Conservation (phyloP, 371 early-diverging fungal species). For the Mucor piriformis region DNA sequence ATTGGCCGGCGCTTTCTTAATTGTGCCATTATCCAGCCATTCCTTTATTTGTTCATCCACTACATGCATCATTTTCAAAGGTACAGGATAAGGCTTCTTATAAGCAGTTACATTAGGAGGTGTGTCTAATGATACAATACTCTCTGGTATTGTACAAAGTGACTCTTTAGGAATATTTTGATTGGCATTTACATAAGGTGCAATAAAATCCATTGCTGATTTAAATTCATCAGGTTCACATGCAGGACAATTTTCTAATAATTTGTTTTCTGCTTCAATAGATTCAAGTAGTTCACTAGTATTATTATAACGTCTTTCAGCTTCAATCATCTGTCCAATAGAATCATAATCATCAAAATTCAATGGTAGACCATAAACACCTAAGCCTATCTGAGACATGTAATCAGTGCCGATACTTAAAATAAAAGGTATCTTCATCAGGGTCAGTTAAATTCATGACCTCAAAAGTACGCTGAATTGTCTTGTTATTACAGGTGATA, state of each 20-base stretch:
- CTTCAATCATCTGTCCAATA: not conserved
- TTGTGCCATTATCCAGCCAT: conserved; percentile 4
- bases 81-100: conserved; percentile 12
- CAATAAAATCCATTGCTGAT: not conserved
- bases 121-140: conserved; percentile 4
- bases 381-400: not conserved
- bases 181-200: conserved; percentile 2
- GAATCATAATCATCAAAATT: not conserved
- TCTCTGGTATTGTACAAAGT: conserved; percentile 11
- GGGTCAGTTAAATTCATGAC: conserved; percentile 6
- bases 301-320: not conserved
- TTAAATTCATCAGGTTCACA: not conserved
- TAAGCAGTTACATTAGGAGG: conserved; percentile 1
- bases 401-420: conserved; percentile 5
- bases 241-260: not conserved
- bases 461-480: not conserved
- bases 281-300: not conserved
- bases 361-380: not conserved
- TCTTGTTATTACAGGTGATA: conserved; percentile 2
- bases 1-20: conserved; percentile 2
- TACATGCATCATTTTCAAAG: not conserved
- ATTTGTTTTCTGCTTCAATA: not conserved
- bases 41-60: conserved; percentile 8
- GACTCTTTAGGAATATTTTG: conserved; percentile 5
- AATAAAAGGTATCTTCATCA: not conserved